Base-by-base conservation (phyloP, 257 asterid genomes). In the Perilla frutescens region DNA sequence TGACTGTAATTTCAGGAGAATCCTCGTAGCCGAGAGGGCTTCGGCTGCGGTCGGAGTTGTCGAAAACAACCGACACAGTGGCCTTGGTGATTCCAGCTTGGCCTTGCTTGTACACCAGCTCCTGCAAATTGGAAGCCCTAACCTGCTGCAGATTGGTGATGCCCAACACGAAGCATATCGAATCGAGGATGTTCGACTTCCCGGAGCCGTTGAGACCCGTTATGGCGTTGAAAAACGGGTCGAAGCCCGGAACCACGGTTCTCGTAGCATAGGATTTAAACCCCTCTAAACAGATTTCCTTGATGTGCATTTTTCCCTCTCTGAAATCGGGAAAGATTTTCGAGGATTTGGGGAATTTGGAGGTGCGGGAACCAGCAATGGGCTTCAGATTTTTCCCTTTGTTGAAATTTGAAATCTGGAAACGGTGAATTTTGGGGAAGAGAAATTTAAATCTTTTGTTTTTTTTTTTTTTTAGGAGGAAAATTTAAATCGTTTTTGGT, bases 1-100 rank as follows among this genome's bases (percentile, higher is more conserved):
- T 95, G 36, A 95, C 99, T 4, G 99, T 95, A 71, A 95, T 90
- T 76, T 95, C 97, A 15, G 96, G 31, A 75, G 87, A 90, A 77
- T 92, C 98, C 82, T 95, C 99, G 10, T 95, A 95, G 7, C 98
- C 99, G 40, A 95, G 82, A 55, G 98, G 98, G 67, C 99, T 95
- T 37, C 97, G 88, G 71, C 73, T 76, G 12, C 91, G 85, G 54
- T 92, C 98, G 0, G 94, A 86, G 81, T 95, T 95, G 76, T 95
- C 99, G 40, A 95, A 95, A 63, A 95, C 97, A 55, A 95, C 75
- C 0, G 99, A 95, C 11, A 95, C 99, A 0, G 99, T 95, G 62
- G 99, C 98, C 76, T 95, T 95, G 37, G 99, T 92, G 36, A 95
- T 92, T 71, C 99, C 98, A 76, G 98, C 99, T 79, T 95, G 99